Evolutionary conservation across 140 eudicot species (phyloP).

Genomic region (Anethum foeniculum): DNA sequence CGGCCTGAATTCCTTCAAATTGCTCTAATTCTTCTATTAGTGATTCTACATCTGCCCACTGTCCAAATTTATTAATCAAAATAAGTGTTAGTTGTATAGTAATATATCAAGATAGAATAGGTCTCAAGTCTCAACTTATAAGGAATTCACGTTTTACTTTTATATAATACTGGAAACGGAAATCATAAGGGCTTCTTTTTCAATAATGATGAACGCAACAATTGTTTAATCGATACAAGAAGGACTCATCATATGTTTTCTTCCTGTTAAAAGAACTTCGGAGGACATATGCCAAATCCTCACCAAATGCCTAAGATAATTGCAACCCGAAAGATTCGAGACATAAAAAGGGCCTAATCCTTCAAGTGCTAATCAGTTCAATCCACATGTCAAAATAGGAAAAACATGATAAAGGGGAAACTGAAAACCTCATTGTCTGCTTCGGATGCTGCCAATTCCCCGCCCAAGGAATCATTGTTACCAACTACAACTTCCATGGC

Average conservation of each 20-base stretch:
- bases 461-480: conserved; percentile 33
- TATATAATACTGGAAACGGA: neutral
- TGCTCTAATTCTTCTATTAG: conserved; percentile 58
- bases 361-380: neutral
- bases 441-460: conserved; percentile 37
- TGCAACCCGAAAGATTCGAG: neutral
- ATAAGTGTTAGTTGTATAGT: neutral
- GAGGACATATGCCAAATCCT: neutral
- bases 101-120: neutral
- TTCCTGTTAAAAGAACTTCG: neutral
- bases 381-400: conserved; percentile 14
- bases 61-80: conserved; percentile 8
- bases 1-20: conserved; percentile 60
- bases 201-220: neutral
- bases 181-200: neutral
- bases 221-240: neutral
- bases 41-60: conserved; percentile 82
- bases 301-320: neutral
- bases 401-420: neutral
- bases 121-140: neutral
- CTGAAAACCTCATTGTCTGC: conserved; percentile 55
- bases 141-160: neutral
- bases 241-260: neutral
- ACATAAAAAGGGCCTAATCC: neutral
- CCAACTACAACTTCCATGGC: conserved; percentile 66